phyloP scores from a whole-genome alignment of 1,284 basidiomycete genomes.

The Puccinia coronata region DNA sequence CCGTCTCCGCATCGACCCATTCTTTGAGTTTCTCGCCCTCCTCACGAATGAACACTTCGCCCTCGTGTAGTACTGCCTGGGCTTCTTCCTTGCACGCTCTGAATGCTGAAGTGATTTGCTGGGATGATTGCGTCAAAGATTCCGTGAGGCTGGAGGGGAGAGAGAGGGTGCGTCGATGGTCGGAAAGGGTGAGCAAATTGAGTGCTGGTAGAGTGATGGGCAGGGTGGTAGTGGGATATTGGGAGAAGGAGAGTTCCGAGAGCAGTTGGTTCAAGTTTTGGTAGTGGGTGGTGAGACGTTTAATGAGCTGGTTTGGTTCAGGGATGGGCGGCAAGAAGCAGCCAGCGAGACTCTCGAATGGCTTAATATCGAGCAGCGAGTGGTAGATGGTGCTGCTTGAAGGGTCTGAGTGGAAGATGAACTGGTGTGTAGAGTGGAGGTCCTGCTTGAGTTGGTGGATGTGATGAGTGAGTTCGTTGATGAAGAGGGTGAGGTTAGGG shows the following conservation, averaged over 20 bases:
- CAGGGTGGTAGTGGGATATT: neutral
- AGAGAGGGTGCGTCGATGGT: neutral
- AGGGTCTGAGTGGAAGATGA: neutral
- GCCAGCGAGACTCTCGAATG: neutral
- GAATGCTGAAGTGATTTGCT: slow-evolving; percentile 21
- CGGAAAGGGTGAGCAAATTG: neutral
- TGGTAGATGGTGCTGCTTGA: neutral
- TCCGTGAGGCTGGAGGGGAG: neutral
- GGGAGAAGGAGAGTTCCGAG: slow-evolving; percentile 28
- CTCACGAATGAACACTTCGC: slow-evolving; percentile 50
- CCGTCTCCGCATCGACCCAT: slow-evolving; percentile 50
- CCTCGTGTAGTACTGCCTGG: slow-evolving; percentile 34
- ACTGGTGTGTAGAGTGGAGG: neutral
- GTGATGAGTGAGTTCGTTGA: slow-evolving; percentile 23
- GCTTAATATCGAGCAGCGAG: too few species aligned
- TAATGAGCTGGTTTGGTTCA: slow-evolving; percentile 23
- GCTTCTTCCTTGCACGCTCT: slow-evolving; percentile 36
- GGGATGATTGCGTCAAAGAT: slow-evolving; percentile 18
- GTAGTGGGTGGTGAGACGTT: neutral
- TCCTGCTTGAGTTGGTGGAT: slow-evolving; percentile 30
- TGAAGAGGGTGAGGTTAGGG: neutral
- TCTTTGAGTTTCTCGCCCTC: slow-evolving; percentile 50
- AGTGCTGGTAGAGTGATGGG: neutral
- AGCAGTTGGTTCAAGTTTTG: slow-evolving; percentile 24
- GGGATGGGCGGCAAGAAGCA: slow-evolving; percentile 11